Percentiles rank a stretch among this genome's conserved stretches.
Conservation (phyloP, 768 basidiomycete species). For the Terana coerulea region DNA sequence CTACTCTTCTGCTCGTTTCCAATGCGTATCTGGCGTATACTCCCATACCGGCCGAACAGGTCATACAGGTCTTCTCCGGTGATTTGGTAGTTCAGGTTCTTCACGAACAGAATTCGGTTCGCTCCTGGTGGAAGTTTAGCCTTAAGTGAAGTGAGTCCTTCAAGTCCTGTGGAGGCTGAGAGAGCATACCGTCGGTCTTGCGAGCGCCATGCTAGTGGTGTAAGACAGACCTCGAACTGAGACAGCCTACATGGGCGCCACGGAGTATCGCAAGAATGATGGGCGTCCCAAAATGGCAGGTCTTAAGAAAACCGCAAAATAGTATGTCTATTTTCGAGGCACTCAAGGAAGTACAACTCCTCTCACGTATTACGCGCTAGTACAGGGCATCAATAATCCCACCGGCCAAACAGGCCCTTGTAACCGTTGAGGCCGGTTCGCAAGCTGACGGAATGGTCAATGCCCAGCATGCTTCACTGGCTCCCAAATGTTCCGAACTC, state of each 20-base stretch:
- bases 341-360: no score
- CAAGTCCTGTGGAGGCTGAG: neutral
- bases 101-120: slow-evolving; percentile 89
- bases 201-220: slow-evolving; percentile 52
- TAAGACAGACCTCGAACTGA: neutral
- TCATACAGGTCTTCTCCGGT: slow-evolving; percentile 95
- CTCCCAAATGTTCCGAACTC: no score
- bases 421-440: no score
- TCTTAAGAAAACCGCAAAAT: no score
- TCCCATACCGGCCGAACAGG: slow-evolving; percentile 95
- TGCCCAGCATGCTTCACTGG: no score
- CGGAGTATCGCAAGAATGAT: slow-evolving; percentile 1
- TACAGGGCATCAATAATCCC: no score
- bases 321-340: no score
- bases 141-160: slow-evolving; percentile 32
- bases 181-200: slow-evolving; percentile 61
- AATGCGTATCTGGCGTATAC: slow-evolving; percentile 91
- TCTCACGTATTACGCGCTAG: no score
- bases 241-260: slow-evolving; percentile 2
- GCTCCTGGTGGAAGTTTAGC: slow-evolving; percentile 89
- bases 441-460: no score
- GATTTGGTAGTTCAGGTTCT: slow-evolving; percentile 90
- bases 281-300: neutral
- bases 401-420: no score
- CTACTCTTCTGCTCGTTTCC: slow-evolving; percentile 90